Evolutionary conservation across 495 filamentous ascomycete genomes (phyloP), one percentile per base, ranked within the genome.

Genomic region (Penicillium bialowiezense): DNA sequence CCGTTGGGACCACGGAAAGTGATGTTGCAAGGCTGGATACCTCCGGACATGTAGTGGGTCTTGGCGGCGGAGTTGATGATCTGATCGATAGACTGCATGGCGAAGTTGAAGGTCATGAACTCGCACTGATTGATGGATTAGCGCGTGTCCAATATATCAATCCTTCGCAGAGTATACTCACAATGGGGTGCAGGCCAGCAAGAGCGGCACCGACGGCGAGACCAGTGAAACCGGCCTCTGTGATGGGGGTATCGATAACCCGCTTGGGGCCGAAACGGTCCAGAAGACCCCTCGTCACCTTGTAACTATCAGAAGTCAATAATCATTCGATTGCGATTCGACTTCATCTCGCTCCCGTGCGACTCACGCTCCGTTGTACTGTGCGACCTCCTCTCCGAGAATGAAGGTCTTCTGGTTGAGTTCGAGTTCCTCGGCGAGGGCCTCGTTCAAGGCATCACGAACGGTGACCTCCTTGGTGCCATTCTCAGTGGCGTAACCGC

Each of bases 41-140:
- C 93, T 58, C 93, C 93, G 46, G 92, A 96, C 93, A 98, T 98
- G 78, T 98, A 98, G 69, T 97, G 95, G 17, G 93, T 98, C 78
- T 97, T 98, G 56, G 90, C 93, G 45, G 90, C 93, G 40, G 91
- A 96, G 82, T 98, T 98, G 84, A 98, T 91, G 68, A 98, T 90
- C 69, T 98, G 93, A 73, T 98, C 93, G 71, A 98, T 98, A 56
- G 93, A 87, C 78, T 98, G 93, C 93, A 98, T 98, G 71, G 93
- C 93, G 69, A 98, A 98, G 81, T 98, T 98, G 88, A 96, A 98
- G 59, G 93, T 98, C 93, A 98, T 98, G 83, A 98, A 98, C 74
- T 96, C 91, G 81, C 90, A 95, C 90, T 95, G 65, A 35, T 28
- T 5, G 9, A 23, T 14, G n/a, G 26, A 15, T 46, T 21, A 48